Evolutionary conservation across 2,329 filamentous ascomycete genomes (phyloP).

Genomic region (Falciphora oryzae): DNA sequence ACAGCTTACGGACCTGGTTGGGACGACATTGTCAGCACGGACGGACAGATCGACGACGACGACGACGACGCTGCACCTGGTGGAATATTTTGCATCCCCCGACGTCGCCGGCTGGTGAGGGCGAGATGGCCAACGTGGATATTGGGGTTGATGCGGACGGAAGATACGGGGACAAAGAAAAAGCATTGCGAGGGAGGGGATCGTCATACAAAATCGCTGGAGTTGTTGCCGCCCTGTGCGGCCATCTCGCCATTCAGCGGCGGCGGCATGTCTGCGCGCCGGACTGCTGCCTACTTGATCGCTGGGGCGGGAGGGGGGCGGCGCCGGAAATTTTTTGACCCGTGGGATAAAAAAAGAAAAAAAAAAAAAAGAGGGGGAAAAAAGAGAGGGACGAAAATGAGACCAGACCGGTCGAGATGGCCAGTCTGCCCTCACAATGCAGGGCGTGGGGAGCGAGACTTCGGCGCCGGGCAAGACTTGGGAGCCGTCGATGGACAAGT

Average conservation of each 20-base stretch:
- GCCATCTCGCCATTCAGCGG: conserved; percentile 32
- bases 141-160: conserved; percentile 15
- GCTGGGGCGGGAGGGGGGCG: neutral
- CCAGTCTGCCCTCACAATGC: conserved; percentile 1
- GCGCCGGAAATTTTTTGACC: neutral
- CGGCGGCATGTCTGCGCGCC: conserved; percentile 11
- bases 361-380: too few relatives aligned
- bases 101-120: neutral
- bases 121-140: conserved; percentile 11
- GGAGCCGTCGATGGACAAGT: too few relatives aligned
- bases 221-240: conserved; percentile 60
- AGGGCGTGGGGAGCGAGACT: too few relatives aligned
- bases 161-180: conserved; percentile 6
- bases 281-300: neutral
- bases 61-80: neutral
- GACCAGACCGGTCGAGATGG: conserved; percentile 8
- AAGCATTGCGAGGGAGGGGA: conserved; percentile 14
- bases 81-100: conserved; percentile 16
- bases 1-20: conserved; percentile 85
- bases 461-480: too few relatives aligned
- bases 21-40: conserved; percentile 1
- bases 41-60: neutral
- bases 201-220: conserved; percentile 82
- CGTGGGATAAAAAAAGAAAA: neutral
- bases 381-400: too few relatives aligned